Evolutionary conservation across 305 asterid genomes (phyloP).

Genomic region (Solanum hybrid): DNA sequence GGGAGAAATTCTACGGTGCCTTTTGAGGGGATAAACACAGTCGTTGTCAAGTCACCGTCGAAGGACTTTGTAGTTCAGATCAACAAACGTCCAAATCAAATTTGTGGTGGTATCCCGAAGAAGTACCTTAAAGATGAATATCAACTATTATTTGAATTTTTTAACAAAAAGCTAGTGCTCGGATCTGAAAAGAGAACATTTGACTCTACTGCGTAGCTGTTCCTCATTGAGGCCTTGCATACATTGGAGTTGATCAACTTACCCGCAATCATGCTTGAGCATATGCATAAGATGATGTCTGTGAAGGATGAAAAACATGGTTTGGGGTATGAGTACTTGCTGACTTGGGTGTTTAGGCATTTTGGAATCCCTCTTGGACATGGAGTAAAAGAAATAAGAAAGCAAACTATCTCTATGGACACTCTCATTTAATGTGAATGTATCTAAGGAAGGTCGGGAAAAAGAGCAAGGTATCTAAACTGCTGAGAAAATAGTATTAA

Average conservation of each 20-base stretch:
- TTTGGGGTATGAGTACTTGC: neutral
- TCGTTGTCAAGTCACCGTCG: neutral
- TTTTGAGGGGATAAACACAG: neutral
- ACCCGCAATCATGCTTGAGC: neutral
- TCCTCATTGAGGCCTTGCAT: neutral
- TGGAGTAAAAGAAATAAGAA: neutral
- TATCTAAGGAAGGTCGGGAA: neutral
- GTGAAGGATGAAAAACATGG: neutral
- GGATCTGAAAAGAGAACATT: too few species aligned
- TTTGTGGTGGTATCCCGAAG: neutral
- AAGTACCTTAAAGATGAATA: neutral
- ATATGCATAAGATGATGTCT: neutral
- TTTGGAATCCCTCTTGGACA: neutral
- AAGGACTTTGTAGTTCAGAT: neutral
- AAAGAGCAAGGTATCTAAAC: neutral
- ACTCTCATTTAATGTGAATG: neutral
- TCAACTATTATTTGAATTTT: too few species aligned
- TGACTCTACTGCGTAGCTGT: neutral
- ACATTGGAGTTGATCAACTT: neutral
- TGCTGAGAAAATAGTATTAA: neutral
- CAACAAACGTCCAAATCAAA: neutral
- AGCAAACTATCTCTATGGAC: neutral
- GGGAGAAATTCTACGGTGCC: neutral
- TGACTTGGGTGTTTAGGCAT: neutral
- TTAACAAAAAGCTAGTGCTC: too few species aligned